Percentiles rank a stretch among this genome's conserved stretches.
Conservation (phyloP, 805 yeast species). For the Lachancea lanzarotensis region DNA sequence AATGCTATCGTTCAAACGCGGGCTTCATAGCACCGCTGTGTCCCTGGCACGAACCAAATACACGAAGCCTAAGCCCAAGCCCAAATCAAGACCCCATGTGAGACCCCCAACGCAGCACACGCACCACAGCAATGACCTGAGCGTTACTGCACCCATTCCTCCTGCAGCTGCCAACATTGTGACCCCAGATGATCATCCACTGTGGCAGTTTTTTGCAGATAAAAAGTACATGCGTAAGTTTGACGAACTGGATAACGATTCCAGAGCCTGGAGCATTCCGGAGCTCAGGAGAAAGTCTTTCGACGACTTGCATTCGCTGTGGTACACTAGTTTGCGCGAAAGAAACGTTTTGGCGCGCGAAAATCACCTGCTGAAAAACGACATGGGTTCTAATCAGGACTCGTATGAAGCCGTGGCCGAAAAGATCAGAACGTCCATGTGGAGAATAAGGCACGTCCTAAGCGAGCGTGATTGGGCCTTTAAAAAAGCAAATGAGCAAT, state of each 20-base stretch:
- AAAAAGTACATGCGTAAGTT: conserved; percentile 54
- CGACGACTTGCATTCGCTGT: conserved; percentile 83
- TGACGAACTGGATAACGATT: conserved; percentile 45
- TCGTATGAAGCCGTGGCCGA: conserved; percentile 33
- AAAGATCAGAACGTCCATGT: conserved; percentile 54
- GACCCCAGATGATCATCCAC: conserved; percentile 80
- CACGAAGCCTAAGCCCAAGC: conserved; percentile 29
- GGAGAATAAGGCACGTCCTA: conserved; percentile 78
- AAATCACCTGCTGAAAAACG: conserved; percentile 47
- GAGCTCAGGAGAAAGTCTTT: conserved; percentile 88
- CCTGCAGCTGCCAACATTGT: conserved; percentile 71
- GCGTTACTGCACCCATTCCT: conserved; percentile 72
- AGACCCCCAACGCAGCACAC: conserved; percentile 24
- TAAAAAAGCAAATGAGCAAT: conserved; percentile 47
- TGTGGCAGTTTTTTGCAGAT: conserved; percentile 84
- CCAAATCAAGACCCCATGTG: conserved; percentile 18
- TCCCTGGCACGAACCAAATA: conserved; percentile 39
- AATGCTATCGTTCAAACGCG: conserved; percentile 15
- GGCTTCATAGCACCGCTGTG: conserved; percentile 34
- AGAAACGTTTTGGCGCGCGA: conserved; percentile 76
- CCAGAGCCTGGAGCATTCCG: conserved; percentile 80
- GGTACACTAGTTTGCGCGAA: conserved; percentile 84
- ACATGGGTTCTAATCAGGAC: conserved; percentile 37
- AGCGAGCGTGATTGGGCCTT: conserved; percentile 77
- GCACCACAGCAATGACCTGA: conserved; percentile 32